Conservation (phyloP, 192 early-diverging fungal genomes). For the Chytriomyces sp. region DNA sequence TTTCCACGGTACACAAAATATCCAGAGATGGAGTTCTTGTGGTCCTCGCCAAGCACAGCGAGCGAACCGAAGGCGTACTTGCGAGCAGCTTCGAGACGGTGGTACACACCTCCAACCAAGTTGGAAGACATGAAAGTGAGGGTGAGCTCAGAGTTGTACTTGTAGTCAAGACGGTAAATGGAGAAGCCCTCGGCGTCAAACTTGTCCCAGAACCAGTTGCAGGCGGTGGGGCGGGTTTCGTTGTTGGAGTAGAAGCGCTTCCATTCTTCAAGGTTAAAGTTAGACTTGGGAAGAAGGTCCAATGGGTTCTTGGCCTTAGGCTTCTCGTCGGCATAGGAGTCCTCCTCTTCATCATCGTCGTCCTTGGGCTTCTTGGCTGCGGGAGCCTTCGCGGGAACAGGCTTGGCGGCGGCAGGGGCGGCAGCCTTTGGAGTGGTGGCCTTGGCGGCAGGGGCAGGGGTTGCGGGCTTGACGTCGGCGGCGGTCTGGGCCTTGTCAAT, state of each 20-base stretch:
- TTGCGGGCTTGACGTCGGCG: conserved; percentile 1
- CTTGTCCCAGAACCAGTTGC: conserved; percentile 95
- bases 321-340: conserved; percentile 63
- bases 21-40: conserved; percentile 88
- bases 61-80: conserved; percentile 95
- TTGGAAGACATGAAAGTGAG: conserved; percentile 88
- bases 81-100: conserved; percentile 86
- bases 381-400: conserved; percentile 57
- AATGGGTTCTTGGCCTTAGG: conserved; percentile 92
- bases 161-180: conserved; percentile 91
- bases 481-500: conserved; percentile 59
- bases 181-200: conserved; percentile 86
- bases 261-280: conserved; percentile 88
- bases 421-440: conserved; percentile 62
- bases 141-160: conserved; percentile 94
- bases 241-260: conserved; percentile 99
- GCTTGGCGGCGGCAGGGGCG: conserved; percentile 1
- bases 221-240: conserved; percentile 79
- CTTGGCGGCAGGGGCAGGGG: conserved; percentile 32
- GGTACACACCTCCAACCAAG: conserved; percentile 90
- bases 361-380: conserved; percentile 61
- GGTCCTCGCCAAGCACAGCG: conserved; percentile 78
- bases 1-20: conserved; percentile 93
- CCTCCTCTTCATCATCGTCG: conserved; percentile 62
- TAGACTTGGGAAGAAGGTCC: conserved; percentile 81